Base-by-base conservation (phyloP, 164 flowering plant species). In the Aristolochia contorta region DNA sequence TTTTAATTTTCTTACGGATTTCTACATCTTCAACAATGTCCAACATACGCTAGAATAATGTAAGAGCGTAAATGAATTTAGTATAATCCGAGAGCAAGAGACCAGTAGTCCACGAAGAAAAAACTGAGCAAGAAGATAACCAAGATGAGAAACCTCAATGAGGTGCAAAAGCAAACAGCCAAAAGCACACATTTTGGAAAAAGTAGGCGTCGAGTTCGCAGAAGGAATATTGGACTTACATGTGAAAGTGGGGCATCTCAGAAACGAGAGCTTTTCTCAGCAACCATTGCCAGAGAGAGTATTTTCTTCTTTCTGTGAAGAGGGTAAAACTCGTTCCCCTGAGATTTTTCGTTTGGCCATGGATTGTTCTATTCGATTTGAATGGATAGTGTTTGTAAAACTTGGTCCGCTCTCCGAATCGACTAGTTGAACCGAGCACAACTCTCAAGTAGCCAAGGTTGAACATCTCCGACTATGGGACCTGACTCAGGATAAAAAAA, bases 201-300 rank as follows among this genome's bases (percentile, higher is more conserved):
- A 57, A 30, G n/a, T 12, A 24, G 7, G 56, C 19, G 56, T 4
- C 12, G 5, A 27, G 2, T 27, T 24, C 1, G 24, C 7, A 12
- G 16, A 21, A 54, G 13, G 12, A 23, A 54, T n/a, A n/a, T 6
- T 41, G 23, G 30, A 45, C 62, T 59, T 45, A 45, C 62, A 59
- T 23, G 50, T 59, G 52, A 59, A 46, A 59, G 62, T 14, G 12
- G 51, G 62, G 62, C 62, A 59, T 59, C 62, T 47, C 25, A 8
- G 25, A 46, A 4, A 57, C 16, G 25, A 21, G 7, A 18, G 21
- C 16, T 4, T 15, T 45, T 33, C 60, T 43, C 47, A 10, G 60
- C 47, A 43, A 57, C 52, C 50, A 54, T 54, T 16, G 37, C 9
- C 43, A 37, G 43, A 37, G 43, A 10, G 12, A 37, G 7, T 37